Percentiles rank a stretch among this genome's conserved stretches.
phyloP scores from a whole-genome alignment of 2,329 filamentous ascomycete species.

The Cladophialophora chaetospira region DNA sequence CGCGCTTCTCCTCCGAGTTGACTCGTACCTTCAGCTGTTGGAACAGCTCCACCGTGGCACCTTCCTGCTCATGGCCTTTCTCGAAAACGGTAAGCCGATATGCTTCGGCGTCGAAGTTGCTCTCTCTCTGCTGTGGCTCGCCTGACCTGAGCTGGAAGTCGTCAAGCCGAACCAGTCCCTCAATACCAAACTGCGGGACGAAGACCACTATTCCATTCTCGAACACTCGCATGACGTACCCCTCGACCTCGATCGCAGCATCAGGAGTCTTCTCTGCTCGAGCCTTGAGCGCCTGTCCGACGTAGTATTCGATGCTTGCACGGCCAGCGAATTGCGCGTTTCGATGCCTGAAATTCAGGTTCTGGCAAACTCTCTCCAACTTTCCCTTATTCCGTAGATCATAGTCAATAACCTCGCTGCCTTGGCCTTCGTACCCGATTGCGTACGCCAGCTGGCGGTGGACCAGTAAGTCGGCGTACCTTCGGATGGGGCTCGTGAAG shows the following conservation, averaged over 20 bases:
- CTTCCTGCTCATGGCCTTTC: slow-evolving; percentile 57
- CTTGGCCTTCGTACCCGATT: slow-evolving; percentile 73
- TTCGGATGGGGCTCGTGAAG: slow-evolving; percentile 94
- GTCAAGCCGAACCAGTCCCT: slow-evolving; percentile 81
- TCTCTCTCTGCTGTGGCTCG: slow-evolving; percentile 60
- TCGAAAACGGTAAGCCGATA: slow-evolving; percentile 70
- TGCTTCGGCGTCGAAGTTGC: slow-evolving; percentile 80
- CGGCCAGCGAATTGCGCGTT: slow-evolving; percentile 95
- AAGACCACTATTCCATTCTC: slow-evolving; percentile 97
- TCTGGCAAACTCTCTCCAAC: slow-evolving; percentile 92
- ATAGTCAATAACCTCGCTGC: slow-evolving; percentile 69
- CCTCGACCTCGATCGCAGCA: slow-evolving; percentile 72
- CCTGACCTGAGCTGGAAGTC: slow-evolving; percentile 70
- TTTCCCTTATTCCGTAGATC: slow-evolving; percentile 78
- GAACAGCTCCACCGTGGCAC: slow-evolving; percentile 75
- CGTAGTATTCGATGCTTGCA: slow-evolving; percentile 95
- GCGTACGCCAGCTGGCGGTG: slow-evolving; percentile 93
- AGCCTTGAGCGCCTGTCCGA: slow-evolving; percentile 90
- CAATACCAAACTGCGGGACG: slow-evolving; percentile 92
- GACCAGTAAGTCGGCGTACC: slow-evolving; percentile 94
- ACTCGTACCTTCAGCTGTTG: slow-evolving; percentile 88
- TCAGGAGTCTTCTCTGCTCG: slow-evolving; percentile 52
- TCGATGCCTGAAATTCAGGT: slow-evolving; percentile 96
- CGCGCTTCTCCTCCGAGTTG: slow-evolving; percentile 86
- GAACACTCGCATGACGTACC: slow-evolving; percentile 96